Percentiles rank a stretch among this genome's conserved stretches.
Conservation (phyloP, 768 basidiomycete species). For the Tulasnella sp. region DNA sequence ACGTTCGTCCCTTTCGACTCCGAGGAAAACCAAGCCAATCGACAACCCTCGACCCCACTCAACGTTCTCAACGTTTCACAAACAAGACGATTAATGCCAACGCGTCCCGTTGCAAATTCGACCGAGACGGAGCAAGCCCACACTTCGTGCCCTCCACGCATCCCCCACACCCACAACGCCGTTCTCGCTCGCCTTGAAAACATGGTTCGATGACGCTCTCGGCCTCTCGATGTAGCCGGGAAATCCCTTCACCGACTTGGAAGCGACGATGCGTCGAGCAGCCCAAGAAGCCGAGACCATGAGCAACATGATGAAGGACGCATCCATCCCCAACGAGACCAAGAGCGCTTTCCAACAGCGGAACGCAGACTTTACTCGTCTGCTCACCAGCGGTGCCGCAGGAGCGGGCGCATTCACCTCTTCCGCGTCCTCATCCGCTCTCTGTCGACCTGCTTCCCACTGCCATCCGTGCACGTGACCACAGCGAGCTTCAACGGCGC, state of each 20-base stretch:
- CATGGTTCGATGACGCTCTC: too few species aligned
- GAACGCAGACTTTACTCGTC: not conserved
- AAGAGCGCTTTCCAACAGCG: constrained; percentile 15
- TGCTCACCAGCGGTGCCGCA: not conserved
- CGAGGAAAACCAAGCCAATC: too few species aligned
- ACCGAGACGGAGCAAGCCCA: too few species aligned
- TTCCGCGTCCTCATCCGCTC: not conserved
- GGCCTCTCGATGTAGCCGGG: constrained; percentile 1
- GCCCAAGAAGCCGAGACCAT: constrained; percentile 30
- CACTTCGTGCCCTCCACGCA: too few species aligned
- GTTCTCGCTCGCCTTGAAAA: too few species aligned
- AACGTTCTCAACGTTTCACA: too few species aligned
- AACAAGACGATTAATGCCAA: too few species aligned
- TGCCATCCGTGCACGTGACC: not conserved
- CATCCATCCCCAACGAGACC: constrained; percentile 8
- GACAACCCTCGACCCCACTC: too few species aligned
- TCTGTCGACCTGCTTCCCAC: not conserved
- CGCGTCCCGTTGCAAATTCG: too few species aligned
- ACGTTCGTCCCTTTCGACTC: too few species aligned
- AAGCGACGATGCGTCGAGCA: constrained; percentile 23
- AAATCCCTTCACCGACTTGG: constrained; percentile 24
- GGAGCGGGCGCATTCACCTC: not conserved
- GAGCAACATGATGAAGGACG: constrained; percentile 13
- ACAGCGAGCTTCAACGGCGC: not conserved
- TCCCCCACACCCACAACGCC: too few species aligned